Evolutionary conservation across 208 protist species (phyloP), one percentile per base, ranked within the genome.

Genomic region (Porcisia deanei): DNA sequence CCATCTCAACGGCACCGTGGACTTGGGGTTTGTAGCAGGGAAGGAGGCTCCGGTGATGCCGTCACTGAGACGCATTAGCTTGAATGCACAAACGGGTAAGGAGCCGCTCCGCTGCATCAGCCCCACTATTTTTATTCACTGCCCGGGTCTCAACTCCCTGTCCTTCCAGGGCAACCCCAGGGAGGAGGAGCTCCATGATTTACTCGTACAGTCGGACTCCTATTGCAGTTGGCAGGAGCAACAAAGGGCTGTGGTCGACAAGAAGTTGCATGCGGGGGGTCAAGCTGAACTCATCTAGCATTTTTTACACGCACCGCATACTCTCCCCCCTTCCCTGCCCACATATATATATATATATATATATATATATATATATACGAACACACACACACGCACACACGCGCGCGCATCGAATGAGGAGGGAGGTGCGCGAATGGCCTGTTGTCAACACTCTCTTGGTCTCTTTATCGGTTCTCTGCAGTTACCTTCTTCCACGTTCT

Each of bases 171-270:
- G 80, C 39, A 77, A 84, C 68, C 18, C n/a, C 3, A 61, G 79
- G 16, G 71, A 86, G 54, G 70, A 59, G 2, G 55, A 39, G 43
- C 64, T 91, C 1, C 55, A 59, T 41, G 68, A 71, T 20, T 68
- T 71, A n/a, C 75, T 87, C 22, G 65, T 59, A 1, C n/a, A 68
- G 64, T 76, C 79, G 2, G 57, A 58, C 5, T 47, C 69, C 47
- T 89, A 83, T 66, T 73, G 82, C 39, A 47, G 68, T 12, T 91
- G 87, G 84, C 76, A 75, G 47, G 65, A 55, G 12, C 30, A 54
- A 6, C 67, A 84, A 39, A 77, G 69, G 18, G 73, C 68, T 4
- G 76, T 75, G 0, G 77, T 88, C 4, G 73, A 87, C 69, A 82
- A 77, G 30, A 76, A 85, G 47, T 55, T 86, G 6, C 47, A 69